Evolutionary conservation across 2,329 filamentous ascomycete genomes (phyloP).

Genomic region (Tetracladium maxilliforme): DNA sequence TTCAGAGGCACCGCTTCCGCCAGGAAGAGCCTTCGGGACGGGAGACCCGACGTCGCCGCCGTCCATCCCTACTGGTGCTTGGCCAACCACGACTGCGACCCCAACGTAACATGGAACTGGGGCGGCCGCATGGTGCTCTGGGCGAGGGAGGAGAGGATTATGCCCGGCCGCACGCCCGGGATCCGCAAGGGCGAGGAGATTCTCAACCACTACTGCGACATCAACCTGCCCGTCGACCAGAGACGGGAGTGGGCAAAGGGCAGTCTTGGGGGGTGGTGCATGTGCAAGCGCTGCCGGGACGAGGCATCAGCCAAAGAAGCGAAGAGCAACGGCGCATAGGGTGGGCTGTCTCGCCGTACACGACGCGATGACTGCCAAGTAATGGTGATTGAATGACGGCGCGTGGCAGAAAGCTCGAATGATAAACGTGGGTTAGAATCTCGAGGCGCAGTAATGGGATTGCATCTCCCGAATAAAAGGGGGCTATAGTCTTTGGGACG

Average conservation of each 20-base stretch:
- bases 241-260: conserved; percentile 81
- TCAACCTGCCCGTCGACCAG: conserved; percentile 61
- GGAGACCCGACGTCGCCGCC: conserved; percentile 78
- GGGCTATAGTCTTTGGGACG: no score
- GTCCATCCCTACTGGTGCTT: conserved; percentile 95
- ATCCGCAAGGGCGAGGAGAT: conserved; percentile 74
- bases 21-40: conserved; percentile 59
- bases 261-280: conserved; percentile 77
- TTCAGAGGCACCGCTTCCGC: conserved; percentile 88
- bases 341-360: conserved; percentile 13
- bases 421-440: no score
- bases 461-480: no score
- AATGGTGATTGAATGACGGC: no score
- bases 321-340: conserved; percentile 6
- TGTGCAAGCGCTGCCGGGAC: conserved; percentile 67
- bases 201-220: conserved; percentile 87
- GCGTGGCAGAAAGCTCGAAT: no score
- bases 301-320: conserved; percentile 39
- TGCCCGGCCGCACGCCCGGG: conserved; percentile 35
- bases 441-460: no score
- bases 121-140: conserved; percentile 61
- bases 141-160: conserved; percentile 41
- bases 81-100: conserved; percentile 91
- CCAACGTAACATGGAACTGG: conserved; percentile 93
- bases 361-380: no score